Evolutionary conservation across 306 rosid genomes (phyloP).

Genomic region (Quercus berberidifolia): DNA sequence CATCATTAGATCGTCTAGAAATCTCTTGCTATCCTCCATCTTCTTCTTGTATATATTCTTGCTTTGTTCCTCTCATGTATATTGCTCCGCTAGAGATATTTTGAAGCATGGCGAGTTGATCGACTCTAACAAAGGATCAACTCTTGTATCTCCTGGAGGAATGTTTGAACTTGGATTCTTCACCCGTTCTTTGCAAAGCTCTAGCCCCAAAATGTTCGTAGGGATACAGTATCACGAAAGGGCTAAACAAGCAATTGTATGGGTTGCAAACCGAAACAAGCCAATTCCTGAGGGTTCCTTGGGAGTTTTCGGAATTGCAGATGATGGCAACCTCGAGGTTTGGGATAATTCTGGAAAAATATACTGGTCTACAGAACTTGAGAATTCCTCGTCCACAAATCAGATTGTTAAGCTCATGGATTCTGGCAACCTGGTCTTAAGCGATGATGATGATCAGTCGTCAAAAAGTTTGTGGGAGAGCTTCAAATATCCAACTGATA

Average conservation of each 20-base stretch:
- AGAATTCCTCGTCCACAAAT: too few relatives aligned
- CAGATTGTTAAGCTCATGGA: too few relatives aligned
- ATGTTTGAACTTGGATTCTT: constrained; percentile 40
- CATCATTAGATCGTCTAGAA: too few relatives aligned
- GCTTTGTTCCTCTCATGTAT: not conserved
- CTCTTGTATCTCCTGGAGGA: constrained; percentile 22
- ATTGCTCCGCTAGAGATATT: not conserved
- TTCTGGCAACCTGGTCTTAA: too few relatives aligned
- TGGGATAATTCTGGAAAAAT: not conserved
- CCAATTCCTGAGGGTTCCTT: not conserved
- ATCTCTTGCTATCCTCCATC: not conserved
- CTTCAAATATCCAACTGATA: not conserved
- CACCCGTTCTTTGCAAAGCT: not conserved
- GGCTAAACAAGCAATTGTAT: too few relatives aligned
- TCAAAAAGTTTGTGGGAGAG: not conserved
- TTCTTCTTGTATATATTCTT: not conserved
- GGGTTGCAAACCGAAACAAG: not conserved
- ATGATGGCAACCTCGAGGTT: not conserved
- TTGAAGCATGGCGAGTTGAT: not conserved
- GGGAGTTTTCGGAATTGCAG: not conserved
- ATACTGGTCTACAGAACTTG: not conserved
- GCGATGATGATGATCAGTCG: too few relatives aligned
- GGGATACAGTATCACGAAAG: too few relatives aligned
- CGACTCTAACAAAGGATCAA: not conserved
- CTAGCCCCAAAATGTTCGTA: too few relatives aligned